phyloP scores from a whole-genome alignment of 140 eudicot species.

The Stevia rebaudiana region DNA sequence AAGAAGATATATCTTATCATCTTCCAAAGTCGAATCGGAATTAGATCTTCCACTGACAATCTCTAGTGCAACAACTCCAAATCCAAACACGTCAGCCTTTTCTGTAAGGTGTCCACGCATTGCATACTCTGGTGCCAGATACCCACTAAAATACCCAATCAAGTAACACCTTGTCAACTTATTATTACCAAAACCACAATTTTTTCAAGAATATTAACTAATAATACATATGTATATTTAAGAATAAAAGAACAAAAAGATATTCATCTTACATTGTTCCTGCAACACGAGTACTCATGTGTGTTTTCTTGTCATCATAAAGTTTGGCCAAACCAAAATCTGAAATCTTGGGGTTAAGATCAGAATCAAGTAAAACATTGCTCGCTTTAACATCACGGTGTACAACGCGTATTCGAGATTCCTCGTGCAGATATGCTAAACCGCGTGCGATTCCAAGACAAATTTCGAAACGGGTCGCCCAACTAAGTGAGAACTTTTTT shows the following conservation, averaged over 20 bases:
- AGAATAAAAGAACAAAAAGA: background rate
- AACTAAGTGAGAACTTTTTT: slow-evolving; percentile 28
- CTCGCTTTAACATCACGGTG: slow-evolving; percentile 78
- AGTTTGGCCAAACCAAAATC: slow-evolving; percentile 79
- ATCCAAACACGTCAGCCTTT: slow-evolving; percentile 70
- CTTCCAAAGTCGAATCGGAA: slow-evolving; percentile 41
- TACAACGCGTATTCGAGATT: slow-evolving; percentile 48
- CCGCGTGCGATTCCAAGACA: slow-evolving; percentile 60
- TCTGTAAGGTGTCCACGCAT: slow-evolving; percentile 82
- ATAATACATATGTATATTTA: background rate
- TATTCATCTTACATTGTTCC: slow-evolving; percentile 60
- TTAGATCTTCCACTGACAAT: slow-evolving; percentile 60
- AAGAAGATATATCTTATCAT: slow-evolving; percentile 46
- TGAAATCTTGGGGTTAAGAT: slow-evolving; percentile 54
- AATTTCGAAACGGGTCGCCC: slow-evolving; percentile 47
- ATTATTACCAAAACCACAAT: background rate
- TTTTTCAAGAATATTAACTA: background rate
- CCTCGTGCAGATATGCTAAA: slow-evolving; percentile 62
- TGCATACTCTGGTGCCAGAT: slow-evolving; percentile 74
- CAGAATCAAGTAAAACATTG: slow-evolving; percentile 64
- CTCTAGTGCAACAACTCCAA: slow-evolving; percentile 74
- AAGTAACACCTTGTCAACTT: too few species aligned
- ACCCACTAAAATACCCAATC: slow-evolving; percentile 49
- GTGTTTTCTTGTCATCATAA: slow-evolving; percentile 68
- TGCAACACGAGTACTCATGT: slow-evolving; percentile 73